Evolutionary conservation across 192 early-diverging fungal species (phyloP), one percentile per base, ranked within the genome.

Genomic region (Backusella mclennaniae): DNA sequence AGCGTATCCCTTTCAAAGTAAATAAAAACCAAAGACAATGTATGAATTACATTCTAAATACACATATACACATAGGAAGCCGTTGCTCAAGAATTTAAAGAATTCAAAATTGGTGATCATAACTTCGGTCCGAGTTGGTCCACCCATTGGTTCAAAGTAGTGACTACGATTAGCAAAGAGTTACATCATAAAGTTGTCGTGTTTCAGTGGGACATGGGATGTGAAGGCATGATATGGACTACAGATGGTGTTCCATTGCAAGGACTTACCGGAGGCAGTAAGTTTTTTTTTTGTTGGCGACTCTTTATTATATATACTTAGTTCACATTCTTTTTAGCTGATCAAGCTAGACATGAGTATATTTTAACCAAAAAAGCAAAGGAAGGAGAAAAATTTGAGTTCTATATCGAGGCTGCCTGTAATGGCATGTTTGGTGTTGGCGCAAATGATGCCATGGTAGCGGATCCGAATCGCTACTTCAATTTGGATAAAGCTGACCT

Each of bases 401-500:
- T 97, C 67, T 97, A 92, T 78, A 76, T 98, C 38, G 98, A 99
- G 70, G 89, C 95, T 35, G 97, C 94, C 0, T 97, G 96, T 82
- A 99, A 99, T 81, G 92, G 92, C 19, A 87, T 98, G 90, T 98
- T 97, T 86, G 98, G 98, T 29, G 87, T 85, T 44, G 95, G 94
- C 35, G 73, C 56, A 66, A 87, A 85, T 11, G 56, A 85, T 75
- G 90, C 72, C 8, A 83, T 83, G 82, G 82, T 83, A 3, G 95
- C 95, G 0, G 84, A 93, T 19, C 85, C 88, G 6, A 82, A 95
- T 77, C 84, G 90, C 5, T 53, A 74, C 31, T 99, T 90, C 73
- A 26, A 17, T 3, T 83, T 99, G 9, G 21, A 77, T 9, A 85
- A 79, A 33, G 93, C 82, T 42, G 90, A 95, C 38, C 81, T 99